Evolutionary conservation across 2,329 filamentous ascomycete species (phyloP), one percentile per base, ranked within the genome.

Genomic region (Alternaria hordeiaustralica): DNA sequence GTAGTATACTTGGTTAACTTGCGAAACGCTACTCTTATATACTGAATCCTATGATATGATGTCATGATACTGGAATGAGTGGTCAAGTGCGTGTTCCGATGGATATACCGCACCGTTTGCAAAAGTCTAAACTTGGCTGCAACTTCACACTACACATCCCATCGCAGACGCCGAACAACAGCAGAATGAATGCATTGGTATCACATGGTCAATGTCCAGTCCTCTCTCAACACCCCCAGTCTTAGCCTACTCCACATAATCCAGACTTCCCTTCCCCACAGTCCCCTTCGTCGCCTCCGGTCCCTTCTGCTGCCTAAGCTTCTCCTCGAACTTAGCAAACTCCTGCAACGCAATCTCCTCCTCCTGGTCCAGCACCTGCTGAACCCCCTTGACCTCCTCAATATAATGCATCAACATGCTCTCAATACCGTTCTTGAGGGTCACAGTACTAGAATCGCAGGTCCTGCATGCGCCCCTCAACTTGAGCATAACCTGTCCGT

Each of bases 381-480:
- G 88, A 45, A 99, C 95, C 4, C 92, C 93, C 80, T 97, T 90
- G 43, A 98, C 96, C 80, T 98, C 96, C 79, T 97, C 94, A 69
- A 98, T 97, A 88, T 97, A 81, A 71, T 79, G 76, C 93, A 97
- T 97, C 79, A 98, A 81, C 96, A 99, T 98, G 70, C 92, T 93
- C 86, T 99, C 96, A 71, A 99, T 99, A 7, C 96, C 96, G 79
- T 96, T 98, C 86, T 97, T 97, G 70, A 99, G 82, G 28, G 96
- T 99, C 36, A 97, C 94, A 0, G 96, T 98, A 79, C 94, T 97
- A 49, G 93, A 97, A 80, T 98, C 96, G 80, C 96, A 99, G 20
- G 95, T 98, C 69, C 96, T 87, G 81, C 96, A 99, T 20, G 96
- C 96, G 15, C 96, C 96, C 53, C 95, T 87, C 73, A 99, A 82